phyloP scores from a whole-genome alignment of 2,329 filamentous ascomycete species.

The Aspergillus quadricinctus region DNA sequence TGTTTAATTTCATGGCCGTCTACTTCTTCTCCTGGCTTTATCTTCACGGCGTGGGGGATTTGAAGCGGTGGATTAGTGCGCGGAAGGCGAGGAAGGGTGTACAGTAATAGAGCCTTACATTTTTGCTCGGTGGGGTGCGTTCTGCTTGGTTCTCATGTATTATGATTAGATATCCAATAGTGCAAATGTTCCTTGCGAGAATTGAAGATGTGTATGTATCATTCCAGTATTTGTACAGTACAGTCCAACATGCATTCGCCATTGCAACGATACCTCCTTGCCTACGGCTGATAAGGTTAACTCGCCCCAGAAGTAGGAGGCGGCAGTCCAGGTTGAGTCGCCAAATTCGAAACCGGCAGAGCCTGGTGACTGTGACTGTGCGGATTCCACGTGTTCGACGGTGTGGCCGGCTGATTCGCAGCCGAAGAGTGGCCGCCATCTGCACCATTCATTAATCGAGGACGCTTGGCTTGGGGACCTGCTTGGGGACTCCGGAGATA shows the following conservation, averaged over 20 bases:
- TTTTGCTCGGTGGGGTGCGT: too few relatives aligned
- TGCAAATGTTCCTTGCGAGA: not conserved
- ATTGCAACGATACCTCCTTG: not conserved
- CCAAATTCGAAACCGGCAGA: slow-evolving; percentile 20
- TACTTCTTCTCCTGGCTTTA: slow-evolving; percentile 54
- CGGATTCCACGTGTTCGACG: slow-evolving; percentile 8
- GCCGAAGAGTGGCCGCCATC: not conserved
- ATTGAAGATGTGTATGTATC: not conserved
- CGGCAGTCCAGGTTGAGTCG: slow-evolving; percentile 22
- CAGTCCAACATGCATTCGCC: not conserved
- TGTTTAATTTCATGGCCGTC: slow-evolving; percentile 59
- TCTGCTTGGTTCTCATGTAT: not conserved
- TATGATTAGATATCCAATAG: not conserved
- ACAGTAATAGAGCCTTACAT: not conserved
- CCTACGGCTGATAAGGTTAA: not conserved
- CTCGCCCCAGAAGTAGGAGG: slow-evolving; percentile 9
- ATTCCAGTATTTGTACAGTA: not conserved
- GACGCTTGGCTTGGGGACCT: slow-evolving; percentile 29
- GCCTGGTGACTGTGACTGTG: slow-evolving; percentile 3
- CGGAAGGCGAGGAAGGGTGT: slow-evolving; percentile 22
- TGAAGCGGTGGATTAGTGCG: slow-evolving; percentile 30
- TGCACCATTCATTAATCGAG: slow-evolving; percentile 32
- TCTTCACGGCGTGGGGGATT: slow-evolving; percentile 35
- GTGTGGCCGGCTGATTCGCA: slow-evolving; percentile 4
- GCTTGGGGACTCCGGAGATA: slow-evolving; percentile 20